A percentile compares a stretch with the other conserved stretches of the same genome.
Evolutionary conservation across 2,329 filamentous ascomycete species (phyloP).

Genomic region (Apiospora phragmitis): DNA sequence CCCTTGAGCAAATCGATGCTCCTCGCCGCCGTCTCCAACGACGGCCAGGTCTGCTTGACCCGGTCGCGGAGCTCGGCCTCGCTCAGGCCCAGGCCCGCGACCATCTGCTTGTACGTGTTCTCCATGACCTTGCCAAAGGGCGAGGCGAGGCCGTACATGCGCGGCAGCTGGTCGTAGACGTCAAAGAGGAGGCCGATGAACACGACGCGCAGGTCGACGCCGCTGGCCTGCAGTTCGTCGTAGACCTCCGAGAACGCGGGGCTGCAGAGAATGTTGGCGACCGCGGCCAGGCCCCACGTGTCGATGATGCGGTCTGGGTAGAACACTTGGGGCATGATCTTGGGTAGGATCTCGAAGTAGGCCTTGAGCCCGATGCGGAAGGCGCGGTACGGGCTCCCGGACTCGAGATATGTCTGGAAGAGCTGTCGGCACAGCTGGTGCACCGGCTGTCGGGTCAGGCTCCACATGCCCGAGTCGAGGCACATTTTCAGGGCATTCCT

Average conservation of each 20-base stretch:
- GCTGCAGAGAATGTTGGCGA: constrained; percentile 27
- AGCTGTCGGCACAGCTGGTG: constrained; percentile 25
- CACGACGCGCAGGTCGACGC: constrained; percentile 25
- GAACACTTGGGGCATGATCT: constrained; percentile 24
- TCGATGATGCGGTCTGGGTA: constrained; percentile 24
- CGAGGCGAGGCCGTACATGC: constrained; percentile 24
- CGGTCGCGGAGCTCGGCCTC: constrained; percentile 24
- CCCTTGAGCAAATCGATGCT: constrained; percentile 4
- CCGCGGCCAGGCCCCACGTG: constrained; percentile 24
- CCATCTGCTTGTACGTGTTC: constrained; percentile 26
- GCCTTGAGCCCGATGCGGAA: constrained; percentile 28
- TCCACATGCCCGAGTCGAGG: constrained; percentile 27
- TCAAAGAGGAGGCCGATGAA: constrained; percentile 29
- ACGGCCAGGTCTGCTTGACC: constrained; percentile 20
- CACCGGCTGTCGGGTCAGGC: constrained; percentile 27
- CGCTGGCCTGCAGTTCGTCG: constrained; percentile 22
- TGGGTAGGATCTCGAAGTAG: constrained; percentile 26
- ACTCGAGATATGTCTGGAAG: constrained; percentile 22
- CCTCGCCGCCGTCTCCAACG: constrained; percentile 20
- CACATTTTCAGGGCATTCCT: constrained; percentile 25
- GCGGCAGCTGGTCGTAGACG: constrained; percentile 23
- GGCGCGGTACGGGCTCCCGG: constrained; percentile 22
- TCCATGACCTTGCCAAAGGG: constrained; percentile 25
- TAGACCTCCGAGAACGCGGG: constrained; percentile 20
- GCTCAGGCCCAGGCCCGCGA: constrained; percentile 20